A percentile compares a stretch with the other conserved stretches of the same genome.
Evolutionary conservation across 2,329 filamentous ascomycete genomes (phyloP).

Genomic region (Aspergillus piperis): DNA sequence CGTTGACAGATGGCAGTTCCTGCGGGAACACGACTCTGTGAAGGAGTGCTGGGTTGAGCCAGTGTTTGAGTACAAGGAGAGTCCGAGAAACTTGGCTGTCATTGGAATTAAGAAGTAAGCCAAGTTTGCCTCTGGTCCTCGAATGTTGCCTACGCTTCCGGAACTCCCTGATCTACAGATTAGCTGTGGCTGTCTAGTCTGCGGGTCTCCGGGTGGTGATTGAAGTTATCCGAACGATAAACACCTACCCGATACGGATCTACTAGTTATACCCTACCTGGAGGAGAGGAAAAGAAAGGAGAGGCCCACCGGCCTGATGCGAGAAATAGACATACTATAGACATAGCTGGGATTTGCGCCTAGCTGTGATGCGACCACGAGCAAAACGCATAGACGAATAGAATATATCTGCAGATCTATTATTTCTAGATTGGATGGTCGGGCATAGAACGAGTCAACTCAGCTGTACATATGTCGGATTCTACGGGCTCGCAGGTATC

Average conservation of each 20-base stretch:
- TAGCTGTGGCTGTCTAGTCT: neutral
- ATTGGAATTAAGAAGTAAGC: constrained; percentile 76
- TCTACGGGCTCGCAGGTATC: no score
- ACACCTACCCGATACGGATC: neutral
- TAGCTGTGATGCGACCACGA: constrained; percentile 8
- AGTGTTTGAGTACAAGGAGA: constrained; percentile 84
- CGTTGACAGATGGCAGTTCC: constrained; percentile 82
- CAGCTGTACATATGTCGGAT: neutral
- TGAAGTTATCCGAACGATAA: neutral
- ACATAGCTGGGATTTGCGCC: neutral
- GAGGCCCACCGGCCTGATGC: neutral
- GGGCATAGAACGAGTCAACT: neutral
- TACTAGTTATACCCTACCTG: no score
- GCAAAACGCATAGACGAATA: neutral
- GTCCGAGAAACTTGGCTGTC: constrained; percentile 88
- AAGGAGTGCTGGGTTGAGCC: constrained; percentile 84
- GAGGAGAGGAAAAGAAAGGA: no score
- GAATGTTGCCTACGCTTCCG: neutral
- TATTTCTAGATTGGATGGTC: no score
- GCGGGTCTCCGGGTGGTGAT: neutral
- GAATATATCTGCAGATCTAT: neutral
- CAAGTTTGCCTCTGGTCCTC: neutral
- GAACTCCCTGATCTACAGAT: neutral
- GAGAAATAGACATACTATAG: neutral
- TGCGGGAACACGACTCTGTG: constrained; percentile 76